Conservation (phyloP, 495 filamentous ascomycete genomes). For the Penicillium cataractarum region DNA sequence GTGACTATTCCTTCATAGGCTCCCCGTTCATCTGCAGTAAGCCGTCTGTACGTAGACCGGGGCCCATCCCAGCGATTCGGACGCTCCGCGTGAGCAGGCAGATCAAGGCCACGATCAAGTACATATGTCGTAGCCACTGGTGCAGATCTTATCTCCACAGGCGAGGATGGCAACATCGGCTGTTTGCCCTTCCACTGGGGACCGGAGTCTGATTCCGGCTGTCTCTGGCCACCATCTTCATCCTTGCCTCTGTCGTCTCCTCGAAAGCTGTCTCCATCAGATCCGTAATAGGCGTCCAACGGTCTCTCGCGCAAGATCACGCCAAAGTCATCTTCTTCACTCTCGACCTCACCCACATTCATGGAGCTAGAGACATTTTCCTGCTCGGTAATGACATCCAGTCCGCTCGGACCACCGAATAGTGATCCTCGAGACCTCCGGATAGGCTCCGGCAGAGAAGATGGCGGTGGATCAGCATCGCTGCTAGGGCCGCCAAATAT, state of each 20-base stretch:
- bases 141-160: neutral
- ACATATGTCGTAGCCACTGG: slow-evolving; percentile 17
- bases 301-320: slow-evolving; percentile 28
- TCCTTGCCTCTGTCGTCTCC: slow-evolving; percentile 24
- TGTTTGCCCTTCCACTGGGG: neutral
- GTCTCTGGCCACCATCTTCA: neutral
- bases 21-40: slow-evolving; percentile 62
- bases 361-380: slow-evolving; percentile 12
- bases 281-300: slow-evolving; percentile 23
- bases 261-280: slow-evolving; percentile 32
- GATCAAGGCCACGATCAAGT: slow-evolving; percentile 29
- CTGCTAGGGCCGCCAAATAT: slow-evolving; percentile 46
- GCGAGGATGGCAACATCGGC: neutral
- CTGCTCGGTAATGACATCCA: slow-evolving; percentile 26
- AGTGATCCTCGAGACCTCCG: slow-evolving; percentile 29
- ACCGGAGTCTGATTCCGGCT: neutral
- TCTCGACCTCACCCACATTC: slow-evolving; percentile 4
- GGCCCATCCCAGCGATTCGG: slow-evolving; percentile 58
- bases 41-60: slow-evolving; percentile 59
- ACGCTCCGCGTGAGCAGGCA: slow-evolving; percentile 37
- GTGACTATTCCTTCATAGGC: slow-evolving; percentile 61
- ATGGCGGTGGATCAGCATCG: slow-evolving; percentile 33
- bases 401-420: slow-evolving; percentile 37
- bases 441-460: slow-evolving; percentile 23
- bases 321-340: slow-evolving; percentile 29